These are phyloP conservation scores for Ettlia oleoabundans DNA, from an alignment of 139 green algal species.

Conservation along the genomic window DNA sequence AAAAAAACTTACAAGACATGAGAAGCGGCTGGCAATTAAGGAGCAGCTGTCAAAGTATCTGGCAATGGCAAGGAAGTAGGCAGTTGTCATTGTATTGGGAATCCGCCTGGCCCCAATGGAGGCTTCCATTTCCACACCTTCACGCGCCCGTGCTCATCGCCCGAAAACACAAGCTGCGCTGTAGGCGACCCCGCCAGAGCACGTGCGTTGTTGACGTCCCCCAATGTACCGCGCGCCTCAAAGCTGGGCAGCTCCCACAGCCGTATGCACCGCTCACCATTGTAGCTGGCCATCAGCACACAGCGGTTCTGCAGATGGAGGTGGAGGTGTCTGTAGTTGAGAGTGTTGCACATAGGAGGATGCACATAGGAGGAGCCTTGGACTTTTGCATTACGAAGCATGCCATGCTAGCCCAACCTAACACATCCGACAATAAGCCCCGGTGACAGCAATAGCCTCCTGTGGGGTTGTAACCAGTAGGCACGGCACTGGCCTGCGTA, in stretches of 20 bases:
- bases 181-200: constrained; percentile 44
- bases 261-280: constrained; percentile 58
- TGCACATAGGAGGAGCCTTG: no score
- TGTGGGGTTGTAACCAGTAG: no score
- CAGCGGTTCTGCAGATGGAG: constrained; percentile 28
- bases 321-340: no score
- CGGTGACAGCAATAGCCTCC: no score
- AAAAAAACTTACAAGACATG: not conserved
- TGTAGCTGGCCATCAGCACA: constrained; percentile 67
- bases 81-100: constrained; percentile 5
- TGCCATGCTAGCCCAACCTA: no score
- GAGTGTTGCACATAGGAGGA: no score
- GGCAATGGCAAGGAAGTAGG: not conserved
- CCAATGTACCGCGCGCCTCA: constrained; percentile 58
- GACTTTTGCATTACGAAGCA: no score
- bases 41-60: no score
- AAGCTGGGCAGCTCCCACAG: constrained; percentile 74
- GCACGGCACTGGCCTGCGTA: not conserved
- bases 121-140: constrained; percentile 78
- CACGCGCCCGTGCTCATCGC: constrained; percentile 62
- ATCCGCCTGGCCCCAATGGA: constrained; percentile 8
- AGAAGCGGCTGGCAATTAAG: not conserved
- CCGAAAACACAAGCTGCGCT: constrained; percentile 56
- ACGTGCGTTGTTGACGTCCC: constrained; percentile 57
- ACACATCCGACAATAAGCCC: no score